Base-by-base conservation (phyloP, 192 early-diverging fungal genomes). In the Chytriomyces confervae region DNA sequence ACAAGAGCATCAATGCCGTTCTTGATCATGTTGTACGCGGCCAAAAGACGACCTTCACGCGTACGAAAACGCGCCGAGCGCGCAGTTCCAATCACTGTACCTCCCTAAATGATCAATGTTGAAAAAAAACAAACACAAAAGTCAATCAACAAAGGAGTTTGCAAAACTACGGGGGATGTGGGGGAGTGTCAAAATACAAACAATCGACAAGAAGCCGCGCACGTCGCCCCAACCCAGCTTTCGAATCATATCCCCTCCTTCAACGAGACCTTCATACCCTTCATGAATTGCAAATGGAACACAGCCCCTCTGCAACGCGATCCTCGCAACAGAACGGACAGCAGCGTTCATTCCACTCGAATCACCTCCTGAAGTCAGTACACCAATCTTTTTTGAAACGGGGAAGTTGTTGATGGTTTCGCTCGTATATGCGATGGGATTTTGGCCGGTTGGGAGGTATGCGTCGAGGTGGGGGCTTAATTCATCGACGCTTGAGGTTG, bases 311-410 rank as follows among this genome's bases (percentile, higher is more conserved):
- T 92, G 87, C 75, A 97, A 91, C 1, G 94, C 91, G 76, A 95
- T 91, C 36, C 97, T 90, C 13, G 96, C 95, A 29, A 97, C 93
- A 7, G 93, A 90, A 29, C 97, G 87, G 43, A 99, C 97, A 29
- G 92, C 93, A 27, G 97, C 93, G 78, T 99, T 99, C 97, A 99
- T 99, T 36, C 97, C 97, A n/a, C 92, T 93, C 10, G 94, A 92
- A 80, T 99, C 97, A 46, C 97, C 97, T 45, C 97, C 97, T 49
- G 92, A 93, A 10, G 97, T 99, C 48, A 99, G 81, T 43, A 99
- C 89, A 43, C 94, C 97, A 85, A 99, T 95, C 80, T 91, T 92
- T 83, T 95, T 95, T 44, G 68, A 67, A 1, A 36, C 4, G 36
- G 36, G 36, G 0, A 36, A 4, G 2, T 36, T 36, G 36, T 36